A percentile compares a stretch with the other conserved stretches of the same genome.
These are phyloP conservation scores for Sphagnurus paluster DNA, from an alignment of 1,284 basidiomycete genomes.

Conservation along the genomic window DNA sequence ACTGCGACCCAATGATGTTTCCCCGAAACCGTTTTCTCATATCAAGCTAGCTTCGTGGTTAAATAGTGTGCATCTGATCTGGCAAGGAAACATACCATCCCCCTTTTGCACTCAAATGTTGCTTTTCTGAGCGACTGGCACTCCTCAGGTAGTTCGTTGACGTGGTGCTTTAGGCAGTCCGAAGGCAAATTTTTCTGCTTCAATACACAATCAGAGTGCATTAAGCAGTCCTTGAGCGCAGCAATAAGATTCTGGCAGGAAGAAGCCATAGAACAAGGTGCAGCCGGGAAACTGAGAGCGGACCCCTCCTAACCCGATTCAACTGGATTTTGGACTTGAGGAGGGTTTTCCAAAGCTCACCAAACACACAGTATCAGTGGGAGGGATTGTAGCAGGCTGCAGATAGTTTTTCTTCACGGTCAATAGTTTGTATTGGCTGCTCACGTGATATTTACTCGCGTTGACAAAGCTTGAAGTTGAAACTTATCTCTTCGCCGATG, in stretches of 20 bases:
- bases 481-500: too few species aligned
- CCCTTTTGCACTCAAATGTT: constrained; percentile 85
- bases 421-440: too few species aligned
- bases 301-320: neutral
- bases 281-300: neutral
- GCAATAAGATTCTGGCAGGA: constrained; percentile 73
- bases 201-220: constrained; percentile 81
- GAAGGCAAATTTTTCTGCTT: constrained; percentile 74
- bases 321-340: too few species aligned
- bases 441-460: constrained; percentile 15
- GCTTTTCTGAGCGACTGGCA: constrained; percentile 76
- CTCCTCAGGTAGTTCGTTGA: constrained; percentile 71
- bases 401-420: too few species aligned
- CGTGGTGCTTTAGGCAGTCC: constrained; percentile 75
- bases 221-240: constrained; percentile 77
- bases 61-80: neutral
- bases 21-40: constrained; percentile 84
- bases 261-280: constrained; percentile 72
- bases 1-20: constrained; percentile 60
- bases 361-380: too few species aligned
- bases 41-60: constrained; percentile 54
- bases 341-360: too few species aligned
- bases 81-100: constrained; percentile 67
- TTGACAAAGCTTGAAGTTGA: too few species aligned
- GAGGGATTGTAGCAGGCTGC: too few species aligned